Percentiles rank a stretch among this genome's conserved stretches.
Evolutionary conservation across 2,329 filamentous ascomycete genomes (phyloP).

Genomic region (Fusarium torreyae): DNA sequence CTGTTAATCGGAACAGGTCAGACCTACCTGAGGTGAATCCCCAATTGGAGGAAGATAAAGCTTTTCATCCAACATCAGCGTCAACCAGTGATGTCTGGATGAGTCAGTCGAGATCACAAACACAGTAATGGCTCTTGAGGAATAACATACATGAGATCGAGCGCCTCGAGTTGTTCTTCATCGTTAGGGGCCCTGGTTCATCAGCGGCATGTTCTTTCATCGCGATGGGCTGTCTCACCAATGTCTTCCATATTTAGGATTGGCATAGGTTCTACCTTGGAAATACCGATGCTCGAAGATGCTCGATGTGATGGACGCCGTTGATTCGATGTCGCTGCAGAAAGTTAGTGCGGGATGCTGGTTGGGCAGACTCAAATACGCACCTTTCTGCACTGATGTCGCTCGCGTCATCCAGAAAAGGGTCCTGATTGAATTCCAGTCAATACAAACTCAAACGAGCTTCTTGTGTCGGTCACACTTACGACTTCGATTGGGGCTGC

Average conservation of each 20-base stretch:
- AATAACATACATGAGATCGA: constrained; percentile 41
- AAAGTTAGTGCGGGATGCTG: neutral
- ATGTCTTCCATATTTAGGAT: constrained; percentile 47
- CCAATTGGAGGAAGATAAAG: constrained; percentile 42
- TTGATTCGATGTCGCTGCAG: constrained; percentile 31
- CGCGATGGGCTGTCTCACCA: constrained; percentile 12
- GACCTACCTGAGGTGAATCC: constrained; percentile 33
- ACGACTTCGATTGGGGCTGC: constrained; percentile 30
- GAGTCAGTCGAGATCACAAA: fast-evolving
- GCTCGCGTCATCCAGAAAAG: constrained; percentile 17
- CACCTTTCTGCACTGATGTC: constrained; percentile 33
- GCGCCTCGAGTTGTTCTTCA: constrained; percentile 44
- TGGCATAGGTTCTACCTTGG: constrained; percentile 42
- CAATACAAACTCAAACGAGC: neutral
- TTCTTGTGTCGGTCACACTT: neutral
- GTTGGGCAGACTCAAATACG: fast-evolving
- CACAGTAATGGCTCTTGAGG: fast-evolving
- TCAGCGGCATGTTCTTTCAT: neutral
- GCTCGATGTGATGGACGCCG: constrained; percentile 44
- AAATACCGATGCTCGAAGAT: constrained; percentile 46
- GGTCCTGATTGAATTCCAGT: constrained; percentile 21
- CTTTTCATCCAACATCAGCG: constrained; percentile 41
- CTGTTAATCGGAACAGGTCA: fast-evolving
- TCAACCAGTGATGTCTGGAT: constrained; percentile 44
- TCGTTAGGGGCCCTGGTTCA: constrained; percentile 42